phyloP scores from a whole-genome alignment of 805 yeast genomes.

The Metschnikowia similis region DNA sequence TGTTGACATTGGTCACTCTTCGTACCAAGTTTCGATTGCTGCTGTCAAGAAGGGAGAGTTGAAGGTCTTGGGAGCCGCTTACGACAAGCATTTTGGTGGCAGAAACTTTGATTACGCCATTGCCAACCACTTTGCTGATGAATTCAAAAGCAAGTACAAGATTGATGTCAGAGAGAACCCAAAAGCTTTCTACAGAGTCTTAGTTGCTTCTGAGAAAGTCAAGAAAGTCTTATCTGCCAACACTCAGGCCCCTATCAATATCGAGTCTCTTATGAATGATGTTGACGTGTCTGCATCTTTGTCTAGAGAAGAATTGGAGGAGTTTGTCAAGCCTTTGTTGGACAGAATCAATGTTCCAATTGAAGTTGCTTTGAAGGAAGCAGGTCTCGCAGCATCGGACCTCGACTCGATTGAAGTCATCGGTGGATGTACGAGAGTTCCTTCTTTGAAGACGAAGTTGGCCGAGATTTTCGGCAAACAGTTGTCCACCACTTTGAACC shows the following conservation, averaged over 20 bases:
- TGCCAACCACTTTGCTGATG: conserved; percentile 91
- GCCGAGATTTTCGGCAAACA: conserved; percentile 61
- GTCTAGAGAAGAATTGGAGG: conserved; percentile 90
- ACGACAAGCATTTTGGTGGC: conserved; percentile 97
- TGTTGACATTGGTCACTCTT: conserved; percentile 95
- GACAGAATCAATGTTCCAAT: conserved; percentile 73
- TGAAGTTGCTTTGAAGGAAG: conserved; percentile 74
- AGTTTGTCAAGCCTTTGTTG: conserved; percentile 76
- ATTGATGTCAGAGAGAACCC: conserved; percentile 88
- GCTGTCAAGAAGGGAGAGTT: conserved; percentile 95
- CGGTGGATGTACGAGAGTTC: conserved; percentile 99
- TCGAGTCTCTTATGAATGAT: conserved; percentile 96
- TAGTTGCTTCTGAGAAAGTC: conserved; percentile 85
- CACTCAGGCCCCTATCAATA: conserved; percentile 86
- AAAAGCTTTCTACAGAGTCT: conserved; percentile 91
- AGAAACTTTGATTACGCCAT: conserved; percentile 93
- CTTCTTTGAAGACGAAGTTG: conserved; percentile 79
- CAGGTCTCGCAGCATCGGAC: conserved; percentile 68
- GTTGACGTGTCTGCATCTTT: conserved; percentile 88
- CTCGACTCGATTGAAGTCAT: conserved; percentile 90
- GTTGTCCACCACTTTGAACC: conserved; percentile 90
- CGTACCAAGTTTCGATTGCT: conserved; percentile 85
- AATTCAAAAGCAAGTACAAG: conserved; percentile 87
- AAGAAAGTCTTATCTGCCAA: conserved; percentile 97
- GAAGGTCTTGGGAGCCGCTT: conserved; percentile 86